These are phyloP conservation scores for Clonostachys byssicola DNA, from an alignment of 2,329 filamentous ascomycete species.

Conservation along the genomic window DNA sequence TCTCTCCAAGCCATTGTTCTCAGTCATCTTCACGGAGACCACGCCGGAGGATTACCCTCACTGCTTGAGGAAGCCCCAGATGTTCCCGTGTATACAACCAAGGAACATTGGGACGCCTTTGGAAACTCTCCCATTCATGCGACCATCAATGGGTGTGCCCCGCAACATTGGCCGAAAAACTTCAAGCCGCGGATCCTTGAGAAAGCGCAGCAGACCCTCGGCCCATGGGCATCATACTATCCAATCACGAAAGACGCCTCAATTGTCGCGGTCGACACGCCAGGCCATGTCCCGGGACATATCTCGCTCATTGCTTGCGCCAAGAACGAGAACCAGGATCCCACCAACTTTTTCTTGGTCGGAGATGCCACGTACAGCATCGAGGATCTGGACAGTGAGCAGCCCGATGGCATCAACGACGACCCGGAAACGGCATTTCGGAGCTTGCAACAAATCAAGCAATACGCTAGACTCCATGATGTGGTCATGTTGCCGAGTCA, in stretches of 20 bases:
- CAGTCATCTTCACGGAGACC: slow-evolving; percentile 20
- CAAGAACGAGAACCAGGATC: no score
- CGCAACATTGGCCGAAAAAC: slow-evolving; percentile 20
- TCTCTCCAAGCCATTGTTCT: slow-evolving; percentile 17
- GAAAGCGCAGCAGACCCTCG: slow-evolving; percentile 12
- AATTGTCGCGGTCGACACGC: slow-evolving; percentile 21
- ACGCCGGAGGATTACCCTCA: slow-evolving; percentile 16
- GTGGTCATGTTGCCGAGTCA: slow-evolving; percentile 18
- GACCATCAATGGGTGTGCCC: slow-evolving; percentile 17
- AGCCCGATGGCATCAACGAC: slow-evolving; percentile 21
- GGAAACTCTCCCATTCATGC: slow-evolving; percentile 16
- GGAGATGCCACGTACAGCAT: slow-evolving; percentile 23
- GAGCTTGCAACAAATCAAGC: slow-evolving; percentile 20
- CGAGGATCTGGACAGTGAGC: slow-evolving; percentile 19
- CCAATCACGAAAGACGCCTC: slow-evolving; percentile 19
- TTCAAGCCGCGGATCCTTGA: slow-evolving; percentile 20
- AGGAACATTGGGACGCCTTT: slow-evolving; percentile 18
- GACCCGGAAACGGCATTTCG: slow-evolving; percentile 18
- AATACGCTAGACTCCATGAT: slow-evolving; percentile 15
- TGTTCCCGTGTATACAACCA: slow-evolving; percentile 14
- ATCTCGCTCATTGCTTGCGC: slow-evolving; percentile 13
- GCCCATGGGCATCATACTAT: slow-evolving; percentile 18
- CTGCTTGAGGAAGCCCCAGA: slow-evolving; percentile 13
- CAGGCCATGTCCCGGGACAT: slow-evolving; percentile 25
- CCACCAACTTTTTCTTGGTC: slow-evolving; percentile 15